Percentiles rank a stretch among this genome's conserved stretches.
Conservation (phyloP, 169 alveolate species). For the Theileria annulata region DNA sequence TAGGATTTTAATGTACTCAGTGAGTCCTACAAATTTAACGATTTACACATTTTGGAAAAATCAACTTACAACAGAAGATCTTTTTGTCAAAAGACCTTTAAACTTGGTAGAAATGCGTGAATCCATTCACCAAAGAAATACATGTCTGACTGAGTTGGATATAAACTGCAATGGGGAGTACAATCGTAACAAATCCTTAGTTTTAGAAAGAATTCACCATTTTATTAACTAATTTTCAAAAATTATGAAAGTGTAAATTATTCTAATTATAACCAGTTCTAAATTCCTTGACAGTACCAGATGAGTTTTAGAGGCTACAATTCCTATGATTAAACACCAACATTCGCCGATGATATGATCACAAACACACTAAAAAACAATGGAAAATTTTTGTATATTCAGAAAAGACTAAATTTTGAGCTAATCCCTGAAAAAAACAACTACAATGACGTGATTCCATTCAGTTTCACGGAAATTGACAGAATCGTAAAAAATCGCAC, state of each 20-base stretch:
- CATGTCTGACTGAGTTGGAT: background rate
- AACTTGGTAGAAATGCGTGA: conserved; percentile 1
- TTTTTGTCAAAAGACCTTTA: conserved; percentile 22
- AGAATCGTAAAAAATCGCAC: conserved; percentile 22
- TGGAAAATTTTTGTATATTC: background rate
- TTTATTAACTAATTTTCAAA: background rate
- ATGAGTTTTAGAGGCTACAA: background rate
- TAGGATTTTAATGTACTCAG: conserved; percentile 9
- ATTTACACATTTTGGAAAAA: conserved; percentile 6
- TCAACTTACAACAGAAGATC: conserved; percentile 15
- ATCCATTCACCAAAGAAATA: background rate
- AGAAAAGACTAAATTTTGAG: conserved; percentile 3
- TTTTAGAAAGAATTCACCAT: background rate
- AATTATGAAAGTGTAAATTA: background rate
- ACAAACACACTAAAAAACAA: background rate
- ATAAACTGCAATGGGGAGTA: background rate
- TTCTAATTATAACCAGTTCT: background rate
- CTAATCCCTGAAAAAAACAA: background rate
- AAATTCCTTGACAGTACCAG: background rate
- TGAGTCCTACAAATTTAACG: background rate
- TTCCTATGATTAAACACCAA: background rate
- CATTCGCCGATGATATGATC: background rate
- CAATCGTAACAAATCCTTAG: background rate
- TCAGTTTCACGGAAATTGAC: conserved; percentile 26
- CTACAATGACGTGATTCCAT: conserved; percentile 22